Conservation (phyloP, 768 basidiomycete species). For the Russula virescens region DNA sequence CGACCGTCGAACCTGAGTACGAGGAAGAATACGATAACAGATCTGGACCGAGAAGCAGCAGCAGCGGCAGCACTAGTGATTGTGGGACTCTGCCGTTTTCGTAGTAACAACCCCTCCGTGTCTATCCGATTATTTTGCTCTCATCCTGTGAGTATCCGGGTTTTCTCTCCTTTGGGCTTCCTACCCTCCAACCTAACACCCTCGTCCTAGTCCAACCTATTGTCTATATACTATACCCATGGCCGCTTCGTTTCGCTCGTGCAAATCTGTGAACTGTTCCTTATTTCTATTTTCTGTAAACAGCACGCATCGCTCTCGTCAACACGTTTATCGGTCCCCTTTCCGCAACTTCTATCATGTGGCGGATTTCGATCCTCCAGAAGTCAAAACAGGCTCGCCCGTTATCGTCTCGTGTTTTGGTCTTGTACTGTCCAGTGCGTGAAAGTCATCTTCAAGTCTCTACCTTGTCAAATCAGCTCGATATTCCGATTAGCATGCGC, state of each 20-base stretch:
- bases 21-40: slow-evolving; percentile 23
- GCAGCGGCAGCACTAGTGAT: slow-evolving; percentile 15
- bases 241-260: slow-evolving; percentile 6
- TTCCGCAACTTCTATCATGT: slow-evolving; percentile 18
- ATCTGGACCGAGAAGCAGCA: slow-evolving; percentile 20
- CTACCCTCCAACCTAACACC: neutral
- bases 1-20: slow-evolving; percentile 28
- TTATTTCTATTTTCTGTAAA: slow-evolving; percentile 17
- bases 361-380: too few relatives aligned
- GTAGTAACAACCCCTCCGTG: too few relatives aligned
- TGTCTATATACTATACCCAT: slow-evolving; percentile 10
- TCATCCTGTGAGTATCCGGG: neutral
- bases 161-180: neutral
- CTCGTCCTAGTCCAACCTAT: neutral
- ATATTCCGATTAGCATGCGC: too few relatives aligned
- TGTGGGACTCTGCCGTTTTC: neutral
- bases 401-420: too few relatives aligned
- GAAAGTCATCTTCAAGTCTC: too few relatives aligned
- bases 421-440: too few relatives aligned
- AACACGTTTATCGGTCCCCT: slow-evolving; percentile 5
- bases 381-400: too few relatives aligned
- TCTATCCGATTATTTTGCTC: neutral
- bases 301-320: slow-evolving; percentile 13
- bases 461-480: too few relatives aligned
- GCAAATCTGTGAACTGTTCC: slow-evolving; percentile 16